These are phyloP conservation scores for Hericium coralloides DNA, from an alignment of 768 basidiomycete species.

Conservation along the genomic window DNA sequence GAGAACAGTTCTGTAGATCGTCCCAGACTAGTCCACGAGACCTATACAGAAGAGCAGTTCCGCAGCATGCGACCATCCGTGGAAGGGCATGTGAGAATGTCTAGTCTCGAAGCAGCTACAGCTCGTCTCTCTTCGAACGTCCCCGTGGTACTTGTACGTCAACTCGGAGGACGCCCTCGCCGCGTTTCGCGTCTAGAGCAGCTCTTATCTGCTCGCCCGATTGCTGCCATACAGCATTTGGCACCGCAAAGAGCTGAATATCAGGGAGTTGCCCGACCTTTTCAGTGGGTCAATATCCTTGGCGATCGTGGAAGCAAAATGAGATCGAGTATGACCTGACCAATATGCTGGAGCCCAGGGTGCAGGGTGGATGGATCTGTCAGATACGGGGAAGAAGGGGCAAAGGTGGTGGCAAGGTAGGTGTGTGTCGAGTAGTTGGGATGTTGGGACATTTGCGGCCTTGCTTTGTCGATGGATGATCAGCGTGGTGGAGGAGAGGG, in stretches of 20 bases:
- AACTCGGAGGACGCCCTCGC: constrained; percentile 11
- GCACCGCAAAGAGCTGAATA: constrained; percentile 8
- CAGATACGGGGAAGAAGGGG: constrained; percentile 5
- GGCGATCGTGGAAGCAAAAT: constrained; percentile 3
- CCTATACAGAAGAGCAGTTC: no score
- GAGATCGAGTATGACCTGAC: constrained; percentile 4
- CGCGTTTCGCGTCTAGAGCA: constrained; percentile 1
- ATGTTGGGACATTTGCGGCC: background rate
- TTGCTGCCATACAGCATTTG: constrained; percentile 5
- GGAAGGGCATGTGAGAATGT: background rate
- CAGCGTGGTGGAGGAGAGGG: background rate
- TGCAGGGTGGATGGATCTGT: constrained; percentile 3
- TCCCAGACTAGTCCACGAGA: no score
- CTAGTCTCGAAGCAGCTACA: background rate
- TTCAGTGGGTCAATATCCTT: background rate
- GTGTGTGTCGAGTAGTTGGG: constrained; percentile 9
- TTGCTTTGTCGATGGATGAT: constrained; percentile 1
- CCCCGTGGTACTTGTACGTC: constrained; percentile 11
- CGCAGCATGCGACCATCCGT: no score
- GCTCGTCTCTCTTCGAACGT: constrained; percentile 11
- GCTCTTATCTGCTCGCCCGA: constrained; percentile 2
- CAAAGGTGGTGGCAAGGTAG: constrained; percentile 9
- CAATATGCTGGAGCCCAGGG: constrained; percentile 8
- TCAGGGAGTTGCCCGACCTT: constrained; percentile 11
- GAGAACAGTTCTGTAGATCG: no score